These are phyloP conservation scores for Sugiyamaella castrensis DNA, from an alignment of 1,139 yeast genomes.

Conservation along the genomic window DNA sequence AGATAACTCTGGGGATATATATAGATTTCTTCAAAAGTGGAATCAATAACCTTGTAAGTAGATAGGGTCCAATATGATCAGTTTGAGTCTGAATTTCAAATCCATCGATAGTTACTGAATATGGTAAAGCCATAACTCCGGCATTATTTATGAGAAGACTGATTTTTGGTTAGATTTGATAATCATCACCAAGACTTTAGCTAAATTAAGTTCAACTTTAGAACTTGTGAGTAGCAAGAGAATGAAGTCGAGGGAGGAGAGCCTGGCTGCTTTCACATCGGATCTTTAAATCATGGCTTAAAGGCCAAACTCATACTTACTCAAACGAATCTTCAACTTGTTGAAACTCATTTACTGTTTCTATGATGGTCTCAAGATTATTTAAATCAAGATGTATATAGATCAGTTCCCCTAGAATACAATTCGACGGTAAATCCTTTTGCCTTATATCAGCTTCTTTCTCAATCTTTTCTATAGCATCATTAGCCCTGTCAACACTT, in stretches of 20 bases:
- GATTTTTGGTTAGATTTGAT: neutral
- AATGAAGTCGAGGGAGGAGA: too few relatives aligned
- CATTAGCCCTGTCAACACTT: constrained; percentile 50
- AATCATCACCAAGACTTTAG: neutral
- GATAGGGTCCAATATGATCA: constrained; percentile 72
- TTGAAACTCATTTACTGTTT: constrained; percentile 52
- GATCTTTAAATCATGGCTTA: constrained; percentile 29
- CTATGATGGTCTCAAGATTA: constrained; percentile 54
- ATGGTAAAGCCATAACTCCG: constrained; percentile 77
- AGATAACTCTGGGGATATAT: constrained; percentile 57
- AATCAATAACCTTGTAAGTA: constrained; percentile 61
- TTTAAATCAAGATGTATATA: constrained; percentile 62
- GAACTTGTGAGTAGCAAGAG: constrained; percentile 36
- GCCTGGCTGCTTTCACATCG: too few relatives aligned
- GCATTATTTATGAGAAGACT: constrained; percentile 73
- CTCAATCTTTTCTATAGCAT: constrained; percentile 55
- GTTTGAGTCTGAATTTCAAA: constrained; percentile 81
- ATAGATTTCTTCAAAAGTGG: constrained; percentile 49
- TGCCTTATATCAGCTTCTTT: constrained; percentile 49
- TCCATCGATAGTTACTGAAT: constrained; percentile 59
- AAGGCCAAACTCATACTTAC: too few relatives aligned
- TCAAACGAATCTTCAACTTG: constrained; percentile 40
- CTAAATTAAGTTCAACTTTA: neutral
- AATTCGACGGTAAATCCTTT: constrained; percentile 20
- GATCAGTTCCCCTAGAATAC: constrained; percentile 53